Evolutionary conservation across 257 asterid genomes (phyloP).

Genomic region (Primulina huaijiensis): DNA sequence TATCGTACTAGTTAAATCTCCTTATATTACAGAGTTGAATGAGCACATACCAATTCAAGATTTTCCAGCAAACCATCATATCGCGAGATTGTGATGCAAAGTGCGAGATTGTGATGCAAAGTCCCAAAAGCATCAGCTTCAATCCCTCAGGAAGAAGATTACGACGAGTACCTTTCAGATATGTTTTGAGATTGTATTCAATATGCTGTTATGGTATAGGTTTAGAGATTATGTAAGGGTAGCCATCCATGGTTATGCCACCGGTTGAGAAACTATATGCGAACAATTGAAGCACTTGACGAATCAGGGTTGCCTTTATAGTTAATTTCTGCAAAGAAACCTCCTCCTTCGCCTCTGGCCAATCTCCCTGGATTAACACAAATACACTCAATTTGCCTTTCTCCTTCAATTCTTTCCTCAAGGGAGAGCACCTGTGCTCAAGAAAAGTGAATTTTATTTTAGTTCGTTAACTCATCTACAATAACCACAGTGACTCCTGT

Average conservation of each 20-base stretch:
- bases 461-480: neutral
- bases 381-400: constrained; percentile 58
- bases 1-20: neutral
- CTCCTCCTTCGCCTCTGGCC: constrained; percentile 98
- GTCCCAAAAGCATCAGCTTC: constrained; percentile 6
- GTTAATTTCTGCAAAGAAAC: constrained; percentile 82
- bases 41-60: constrained; percentile 16
- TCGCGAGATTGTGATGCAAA: neutral
- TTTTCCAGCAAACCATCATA: neutral
- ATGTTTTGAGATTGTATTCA: neutral
- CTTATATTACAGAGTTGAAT: neutral
- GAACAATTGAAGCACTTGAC: constrained; percentile 71
- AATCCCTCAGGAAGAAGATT: neutral
- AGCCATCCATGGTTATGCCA: neutral
- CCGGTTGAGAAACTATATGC: constrained; percentile 42
- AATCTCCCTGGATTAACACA: constrained; percentile 92
- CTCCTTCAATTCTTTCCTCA: constrained; percentile 56
- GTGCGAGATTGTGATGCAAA: neutral
- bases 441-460: constrained; percentile 11
- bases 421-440: constrained; percentile 52
- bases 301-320: constrained; percentile 56
- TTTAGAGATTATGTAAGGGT: neutral
- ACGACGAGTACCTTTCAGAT: neutral
- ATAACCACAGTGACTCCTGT: neutral
- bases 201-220: constrained; percentile 1